phyloP scores from a whole-genome alignment of 352 stramenopile species.

The Phytophthora idaei region DNA sequence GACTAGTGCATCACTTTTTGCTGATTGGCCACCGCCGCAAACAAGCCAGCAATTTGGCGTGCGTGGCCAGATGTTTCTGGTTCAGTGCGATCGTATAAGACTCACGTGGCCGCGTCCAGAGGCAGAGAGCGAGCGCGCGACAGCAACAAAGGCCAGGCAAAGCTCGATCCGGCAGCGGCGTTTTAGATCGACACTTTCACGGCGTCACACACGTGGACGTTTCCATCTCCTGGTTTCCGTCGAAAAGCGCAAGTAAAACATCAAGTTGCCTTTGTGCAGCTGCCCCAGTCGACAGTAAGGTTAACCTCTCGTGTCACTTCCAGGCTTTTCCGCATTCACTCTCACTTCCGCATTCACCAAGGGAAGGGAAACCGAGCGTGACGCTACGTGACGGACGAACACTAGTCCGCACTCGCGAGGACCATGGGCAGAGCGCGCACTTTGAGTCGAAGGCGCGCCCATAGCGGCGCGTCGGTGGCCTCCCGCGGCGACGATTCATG shows the following conservation, averaged over 20 bases:
- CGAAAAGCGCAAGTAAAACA: constrained; percentile 16
- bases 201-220: constrained; percentile 16
- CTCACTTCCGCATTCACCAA: constrained; percentile 25
- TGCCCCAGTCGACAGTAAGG: neutral
- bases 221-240: constrained; percentile 10
- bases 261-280: neutral
- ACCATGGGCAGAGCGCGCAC: constrained; percentile 29
- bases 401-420: constrained; percentile 17
- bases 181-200: constrained; percentile 26
- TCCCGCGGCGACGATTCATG: constrained; percentile 6
- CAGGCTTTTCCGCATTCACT: constrained; percentile 1
- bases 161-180: constrained; percentile 10
- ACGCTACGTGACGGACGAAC: constrained; percentile 7
- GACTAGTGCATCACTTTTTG: constrained; percentile 11
- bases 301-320: constrained; percentile 16
- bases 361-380: constrained; percentile 18
- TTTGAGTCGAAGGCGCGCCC: constrained; percentile 23
- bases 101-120: constrained; percentile 11
- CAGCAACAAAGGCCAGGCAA: constrained; percentile 14
- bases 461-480: constrained; percentile 16
- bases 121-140: constrained; percentile 26
- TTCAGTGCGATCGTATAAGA: constrained; percentile 35
- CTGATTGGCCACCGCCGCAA: constrained; percentile 13
- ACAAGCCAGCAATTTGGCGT: constrained; percentile 24
- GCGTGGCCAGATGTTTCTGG: constrained; percentile 23